A percentile compares a stretch with the other conserved stretches of the same genome.
These are phyloP conservation scores for Pichia thaimueangensis DNA, from an alignment of 805 yeast species.

Conservation along the genomic window DNA sequence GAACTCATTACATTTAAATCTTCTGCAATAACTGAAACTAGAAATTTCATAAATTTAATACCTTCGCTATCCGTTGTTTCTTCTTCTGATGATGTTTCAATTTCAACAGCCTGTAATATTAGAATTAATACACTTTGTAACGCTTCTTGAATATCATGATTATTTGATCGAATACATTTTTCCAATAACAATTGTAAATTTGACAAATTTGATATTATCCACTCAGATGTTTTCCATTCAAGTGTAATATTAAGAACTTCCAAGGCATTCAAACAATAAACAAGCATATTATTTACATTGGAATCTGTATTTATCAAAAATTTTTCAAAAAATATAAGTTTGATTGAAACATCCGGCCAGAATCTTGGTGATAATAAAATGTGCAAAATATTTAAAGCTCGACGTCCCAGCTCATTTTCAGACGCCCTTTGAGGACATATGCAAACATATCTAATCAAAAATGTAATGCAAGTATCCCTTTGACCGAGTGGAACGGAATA, in stretches of 20 bases:
- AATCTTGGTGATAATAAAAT: slow-evolving; percentile 62
- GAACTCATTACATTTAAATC: slow-evolving; percentile 67
- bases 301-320: slow-evolving; percentile 75
- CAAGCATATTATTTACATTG: slow-evolving; percentile 58
- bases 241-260: slow-evolving; percentile 82
- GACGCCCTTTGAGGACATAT: slow-evolving; percentile 79
- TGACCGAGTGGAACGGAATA: slow-evolving; percentile 69
- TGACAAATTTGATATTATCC: slow-evolving; percentile 70
- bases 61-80: slow-evolving; percentile 45
- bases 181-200: slow-evolving; percentile 70
- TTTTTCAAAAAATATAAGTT: slow-evolving; percentile 80
- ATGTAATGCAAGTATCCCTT: slow-evolving; percentile 85
- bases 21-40: slow-evolving; percentile 68
- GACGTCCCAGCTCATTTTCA: slow-evolving; percentile 73
- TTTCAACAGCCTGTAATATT: slow-evolving; percentile 59
- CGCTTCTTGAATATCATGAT: slow-evolving; percentile 81
- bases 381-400: slow-evolving; percentile 73
- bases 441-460: slow-evolving; percentile 81
- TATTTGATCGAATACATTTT: slow-evolving; percentile 73
- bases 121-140: slow-evolving; percentile 68
- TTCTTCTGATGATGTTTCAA: slow-evolving; percentile 38
- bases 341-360: slow-evolving; percentile 90
- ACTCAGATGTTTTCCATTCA: slow-evolving; percentile 65
- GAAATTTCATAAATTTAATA: slow-evolving; percentile 43
- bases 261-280: slow-evolving; percentile 82